phyloP scores from a whole-genome alignment of 73 alveolate genomes.

The Tetrahymena malaccensis region DNA sequence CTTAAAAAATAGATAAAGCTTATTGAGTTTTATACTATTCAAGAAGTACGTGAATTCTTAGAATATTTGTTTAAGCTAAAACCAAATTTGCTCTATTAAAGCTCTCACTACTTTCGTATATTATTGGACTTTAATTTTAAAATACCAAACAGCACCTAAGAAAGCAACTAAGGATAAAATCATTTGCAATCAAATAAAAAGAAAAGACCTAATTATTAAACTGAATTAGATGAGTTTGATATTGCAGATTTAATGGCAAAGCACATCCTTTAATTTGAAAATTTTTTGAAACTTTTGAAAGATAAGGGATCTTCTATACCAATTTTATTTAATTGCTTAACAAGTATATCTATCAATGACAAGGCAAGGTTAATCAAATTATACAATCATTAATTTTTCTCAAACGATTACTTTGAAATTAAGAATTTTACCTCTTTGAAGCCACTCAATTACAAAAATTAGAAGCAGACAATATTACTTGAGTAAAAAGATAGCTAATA shows the following conservation, averaged over 20 bases:
- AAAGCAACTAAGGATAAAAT: neutral
- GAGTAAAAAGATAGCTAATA: neutral
- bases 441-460: neutral
- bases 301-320: neutral
- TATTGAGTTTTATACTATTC: neutral
- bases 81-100: neutral
- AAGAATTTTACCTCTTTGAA: neutral
- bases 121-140: neutral
- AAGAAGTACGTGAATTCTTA: neutral
- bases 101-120: neutral
- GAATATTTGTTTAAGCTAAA: neutral
- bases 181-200: neutral
- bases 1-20: neutral
- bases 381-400: neutral
- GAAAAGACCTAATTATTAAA: neutral
- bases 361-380: neutral
- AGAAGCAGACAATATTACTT: neutral
- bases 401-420: neutral
- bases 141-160: neutral
- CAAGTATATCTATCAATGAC: neutral
- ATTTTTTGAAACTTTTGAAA: neutral
- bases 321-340: neutral
- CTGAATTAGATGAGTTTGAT: neutral
- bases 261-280: neutral
- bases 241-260: neutral